Percentiles rank a stretch among this genome's conserved stretches.
These are phyloP conservation scores for Candida maesae DNA, from an alignment of 805 yeast genomes.

Conservation along the genomic window DNA sequence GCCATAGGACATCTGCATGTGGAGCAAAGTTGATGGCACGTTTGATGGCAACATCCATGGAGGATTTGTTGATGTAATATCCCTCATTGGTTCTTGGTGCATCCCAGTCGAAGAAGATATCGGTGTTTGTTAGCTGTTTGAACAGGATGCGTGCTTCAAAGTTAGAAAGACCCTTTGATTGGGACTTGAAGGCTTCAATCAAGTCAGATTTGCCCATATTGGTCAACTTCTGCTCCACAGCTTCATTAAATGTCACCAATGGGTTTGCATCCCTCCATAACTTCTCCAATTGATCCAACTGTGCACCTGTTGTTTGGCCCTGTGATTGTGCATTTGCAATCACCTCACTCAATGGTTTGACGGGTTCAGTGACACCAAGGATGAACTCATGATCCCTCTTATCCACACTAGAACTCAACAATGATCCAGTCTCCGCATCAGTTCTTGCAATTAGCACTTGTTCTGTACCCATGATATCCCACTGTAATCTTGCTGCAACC, in stretches of 20 bases:
- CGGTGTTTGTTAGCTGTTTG: constrained; percentile 29
- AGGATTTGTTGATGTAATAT: constrained; percentile 44
- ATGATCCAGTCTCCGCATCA: constrained; percentile 52
- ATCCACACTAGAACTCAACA: constrained; percentile 49
- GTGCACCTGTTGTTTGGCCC: constrained; percentile 35
- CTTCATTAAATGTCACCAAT: constrained; percentile 48
- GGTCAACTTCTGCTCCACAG: constrained; percentile 32
- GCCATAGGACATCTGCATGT: constrained; percentile 57
- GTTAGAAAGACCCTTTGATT: constrained; percentile 13
- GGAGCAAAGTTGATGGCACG: constrained; percentile 54
- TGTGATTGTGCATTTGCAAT: constrained; percentile 39
- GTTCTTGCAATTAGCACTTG: constrained; percentile 59
- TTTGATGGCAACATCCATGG: constrained; percentile 51
- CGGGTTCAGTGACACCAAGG: constrained; percentile 40
- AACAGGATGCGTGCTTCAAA: constrained; percentile 17
- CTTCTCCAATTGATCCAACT: constrained; percentile 37
- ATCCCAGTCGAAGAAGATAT: constrained; percentile 52
- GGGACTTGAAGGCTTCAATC: constrained; percentile 24
- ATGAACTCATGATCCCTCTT: constrained; percentile 55
- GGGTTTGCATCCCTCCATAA: constrained; percentile 43
- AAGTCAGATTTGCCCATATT: constrained; percentile 27
- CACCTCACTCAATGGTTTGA: constrained; percentile 42
- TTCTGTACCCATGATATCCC: constrained; percentile 60
- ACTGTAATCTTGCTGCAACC: constrained; percentile 55
- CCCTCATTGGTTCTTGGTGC: constrained; percentile 59